A percentile compares a stretch with the other conserved stretches of the same genome.
These are phyloP conservation scores for Chaetoceros tenuissimus DNA, from an alignment of 108 stramenopile species.

Conservation along the genomic window DNA sequence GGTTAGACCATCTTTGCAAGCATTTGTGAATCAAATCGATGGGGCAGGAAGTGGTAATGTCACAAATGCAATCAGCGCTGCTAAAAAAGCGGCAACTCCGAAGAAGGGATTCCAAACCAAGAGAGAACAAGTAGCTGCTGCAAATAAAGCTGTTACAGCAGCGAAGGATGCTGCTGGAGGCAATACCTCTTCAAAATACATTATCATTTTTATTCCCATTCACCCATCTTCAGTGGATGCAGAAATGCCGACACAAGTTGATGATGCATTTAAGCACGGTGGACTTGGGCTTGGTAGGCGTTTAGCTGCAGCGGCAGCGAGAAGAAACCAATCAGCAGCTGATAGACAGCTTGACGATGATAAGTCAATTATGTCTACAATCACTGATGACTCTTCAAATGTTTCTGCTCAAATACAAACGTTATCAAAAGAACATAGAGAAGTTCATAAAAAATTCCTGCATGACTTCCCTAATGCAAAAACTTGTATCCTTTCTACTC, in stretches of 20 bases:
- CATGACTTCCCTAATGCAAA: constrained; percentile 74
- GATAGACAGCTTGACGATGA: background rate
- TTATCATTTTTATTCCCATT: constrained; percentile 64
- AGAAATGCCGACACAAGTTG: constrained; percentile 2
- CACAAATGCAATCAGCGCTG: background rate
- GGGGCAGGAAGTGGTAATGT: constrained; percentile 21
- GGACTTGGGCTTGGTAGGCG: constrained; percentile 23
- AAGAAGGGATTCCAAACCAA: background rate
- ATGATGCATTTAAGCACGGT: constrained; percentile 15
- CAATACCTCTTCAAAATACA: constrained; percentile 40
- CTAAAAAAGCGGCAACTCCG: background rate
- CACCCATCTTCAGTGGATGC: constrained; percentile 2
- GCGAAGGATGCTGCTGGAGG: background rate
- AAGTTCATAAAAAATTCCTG: constrained; percentile 46
- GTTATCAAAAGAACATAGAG: constrained; percentile 37
- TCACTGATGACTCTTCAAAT: background rate
- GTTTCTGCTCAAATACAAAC: constrained; percentile 4
- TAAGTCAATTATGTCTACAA: background rate
- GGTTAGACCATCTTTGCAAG: constrained; percentile 61
- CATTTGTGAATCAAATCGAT: constrained; percentile 76
- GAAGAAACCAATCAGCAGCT: background rate
- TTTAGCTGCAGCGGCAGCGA: constrained; percentile 9
- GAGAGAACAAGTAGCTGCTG: background rate
- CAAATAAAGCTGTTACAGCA: background rate
- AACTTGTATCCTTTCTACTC: constrained; percentile 49